Conservation (phyloP, 2,329 filamentous ascomycete genomes). For the Colletotrichum lini region DNA sequence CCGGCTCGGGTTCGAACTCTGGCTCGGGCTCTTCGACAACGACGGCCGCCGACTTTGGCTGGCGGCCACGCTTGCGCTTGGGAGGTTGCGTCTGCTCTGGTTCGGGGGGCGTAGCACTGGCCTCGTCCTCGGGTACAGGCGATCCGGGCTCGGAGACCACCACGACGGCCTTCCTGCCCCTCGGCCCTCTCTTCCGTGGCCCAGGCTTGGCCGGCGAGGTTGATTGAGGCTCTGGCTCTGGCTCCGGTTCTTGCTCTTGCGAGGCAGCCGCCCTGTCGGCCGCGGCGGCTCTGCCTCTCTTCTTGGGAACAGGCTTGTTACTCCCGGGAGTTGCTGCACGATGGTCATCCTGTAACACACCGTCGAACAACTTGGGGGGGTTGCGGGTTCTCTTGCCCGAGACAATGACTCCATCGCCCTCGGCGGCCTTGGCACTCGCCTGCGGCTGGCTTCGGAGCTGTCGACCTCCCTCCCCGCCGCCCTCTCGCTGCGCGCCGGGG, state of each 20-base stretch:
- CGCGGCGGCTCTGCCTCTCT: slow-evolving; percentile 48
- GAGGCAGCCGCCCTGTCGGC: slow-evolving; percentile 16
- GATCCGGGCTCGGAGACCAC: slow-evolving; percentile 39
- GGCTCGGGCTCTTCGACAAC: slow-evolving; percentile 24
- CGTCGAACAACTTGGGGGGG: slow-evolving; percentile 65
- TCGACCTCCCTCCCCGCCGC: slow-evolving; percentile 66
- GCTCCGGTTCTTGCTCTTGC: slow-evolving; percentile 28
- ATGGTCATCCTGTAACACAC: slow-evolving; percentile 65
- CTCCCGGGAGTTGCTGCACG: slow-evolving; percentile 65
- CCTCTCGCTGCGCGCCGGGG: slow-evolving; percentile 69
- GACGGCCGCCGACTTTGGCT: slow-evolving; percentile 31
- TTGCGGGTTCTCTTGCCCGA: slow-evolving; percentile 69
- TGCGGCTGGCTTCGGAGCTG: slow-evolving; percentile 70
- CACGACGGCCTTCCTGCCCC: slow-evolving; percentile 31
- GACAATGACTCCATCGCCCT: slow-evolving; percentile 60
- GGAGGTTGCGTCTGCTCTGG: slow-evolving; percentile 29
- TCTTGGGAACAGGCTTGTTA: slow-evolving; percentile 43
- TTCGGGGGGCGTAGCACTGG: slow-evolving; percentile 30
- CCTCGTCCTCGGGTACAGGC: slow-evolving; percentile 32
- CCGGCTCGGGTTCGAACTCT: slow-evolving; percentile 13
- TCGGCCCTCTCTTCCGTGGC: slow-evolving; percentile 34
- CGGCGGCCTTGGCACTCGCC: slow-evolving; percentile 71
- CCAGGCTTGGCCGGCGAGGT: slow-evolving; percentile 31
- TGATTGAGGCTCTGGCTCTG: slow-evolving; percentile 26
- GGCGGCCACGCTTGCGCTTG: slow-evolving; percentile 42